Conservation (phyloP, 169 alveolate species). For the Eimeria brunetti region DNA sequence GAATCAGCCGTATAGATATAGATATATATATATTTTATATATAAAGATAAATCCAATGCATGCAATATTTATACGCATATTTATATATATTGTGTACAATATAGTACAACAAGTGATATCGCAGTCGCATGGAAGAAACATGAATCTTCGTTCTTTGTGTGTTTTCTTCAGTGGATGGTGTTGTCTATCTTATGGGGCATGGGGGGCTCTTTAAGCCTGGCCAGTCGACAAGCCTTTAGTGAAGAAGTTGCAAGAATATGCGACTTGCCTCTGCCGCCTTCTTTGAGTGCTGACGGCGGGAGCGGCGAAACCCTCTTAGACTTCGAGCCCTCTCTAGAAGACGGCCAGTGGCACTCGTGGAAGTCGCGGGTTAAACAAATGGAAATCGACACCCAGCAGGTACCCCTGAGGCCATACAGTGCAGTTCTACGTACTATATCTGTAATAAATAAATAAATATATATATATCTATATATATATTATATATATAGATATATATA, state of each 20-base stretch:
- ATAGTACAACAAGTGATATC: too few relatives aligned
- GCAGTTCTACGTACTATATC: too few relatives aligned
- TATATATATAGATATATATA: too few relatives aligned
- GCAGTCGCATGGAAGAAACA: background rate
- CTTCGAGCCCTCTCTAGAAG: conserved; percentile 95
- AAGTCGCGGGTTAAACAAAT: conserved; percentile 94
- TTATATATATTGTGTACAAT: too few relatives aligned
- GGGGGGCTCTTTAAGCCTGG: conserved; percentile 95
- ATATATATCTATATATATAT: too few relatives aligned
- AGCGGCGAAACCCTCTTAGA: conserved; percentile 91
- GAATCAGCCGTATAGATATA: background rate
- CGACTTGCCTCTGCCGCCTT: conserved; percentile 77
- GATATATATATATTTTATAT: too few relatives aligned
- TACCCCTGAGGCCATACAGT: conserved; percentile 34
- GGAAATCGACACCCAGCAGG: conserved; percentile 88
- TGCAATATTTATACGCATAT: background rate
- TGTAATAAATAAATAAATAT: too few relatives aligned
- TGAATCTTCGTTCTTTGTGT: conserved; percentile 82
- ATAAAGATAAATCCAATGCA: too few relatives aligned
- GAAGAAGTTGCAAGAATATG: conserved; percentile 89
- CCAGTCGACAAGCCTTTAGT: conserved; percentile 90
- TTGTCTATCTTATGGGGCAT: conserved; percentile 95
- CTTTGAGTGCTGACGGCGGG: background rate
- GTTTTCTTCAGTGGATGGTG: conserved; percentile 88
- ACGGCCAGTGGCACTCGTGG: conserved; percentile 97